Evolutionary conservation across 305 asterid species (phyloP).

Genomic region (Solanum aculeatissimum): DNA sequence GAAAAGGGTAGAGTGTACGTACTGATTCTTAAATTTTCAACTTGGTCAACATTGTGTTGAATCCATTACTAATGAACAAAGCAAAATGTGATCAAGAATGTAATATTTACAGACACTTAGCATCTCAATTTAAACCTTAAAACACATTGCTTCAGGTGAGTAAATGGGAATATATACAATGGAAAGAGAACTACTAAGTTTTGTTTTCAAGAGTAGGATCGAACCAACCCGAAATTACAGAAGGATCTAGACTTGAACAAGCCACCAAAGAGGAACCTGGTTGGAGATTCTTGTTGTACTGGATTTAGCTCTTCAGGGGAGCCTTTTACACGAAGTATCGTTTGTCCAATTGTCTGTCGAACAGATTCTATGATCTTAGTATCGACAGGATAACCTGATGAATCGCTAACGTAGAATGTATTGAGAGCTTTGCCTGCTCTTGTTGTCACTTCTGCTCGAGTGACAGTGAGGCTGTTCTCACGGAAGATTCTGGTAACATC

Average conservation of each 20-base stretch:
- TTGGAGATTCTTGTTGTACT: slow-evolving; percentile 66
- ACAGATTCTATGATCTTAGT: slow-evolving; percentile 76
- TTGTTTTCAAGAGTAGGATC: slow-evolving; percentile 51
- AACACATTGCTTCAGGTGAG: not conserved
- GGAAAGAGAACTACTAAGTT: not conserved
- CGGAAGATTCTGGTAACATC: slow-evolving; percentile 81
- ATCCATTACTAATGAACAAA: slow-evolving; percentile 1
- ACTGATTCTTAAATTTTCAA: not conserved
- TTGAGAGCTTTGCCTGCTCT: slow-evolving; percentile 72
- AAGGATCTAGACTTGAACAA: slow-evolving; percentile 84
- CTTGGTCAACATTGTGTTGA: slow-evolving; percentile 10
- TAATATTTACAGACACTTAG: slow-evolving; percentile 16
- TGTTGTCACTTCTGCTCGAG: slow-evolving; percentile 87
- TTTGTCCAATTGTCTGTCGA: slow-evolving; percentile 66
- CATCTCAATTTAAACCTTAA: not conserved
- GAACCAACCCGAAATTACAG: slow-evolving; percentile 67
- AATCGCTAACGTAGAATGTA: slow-evolving; percentile 67
- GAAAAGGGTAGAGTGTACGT: not conserved
- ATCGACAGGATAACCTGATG: slow-evolving; percentile 81
- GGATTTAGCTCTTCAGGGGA: slow-evolving; percentile 40
- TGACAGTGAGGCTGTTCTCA: slow-evolving; percentile 73
- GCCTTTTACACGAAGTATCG: slow-evolving; percentile 79
- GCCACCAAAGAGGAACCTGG: slow-evolving; percentile 82
- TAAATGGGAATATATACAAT: slow-evolving; percentile 22
- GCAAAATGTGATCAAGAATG: not conserved